phyloP scores from a whole-genome alignment of 2,329 filamentous ascomycete genomes.

The Hyphodiscus sp. region DNA sequence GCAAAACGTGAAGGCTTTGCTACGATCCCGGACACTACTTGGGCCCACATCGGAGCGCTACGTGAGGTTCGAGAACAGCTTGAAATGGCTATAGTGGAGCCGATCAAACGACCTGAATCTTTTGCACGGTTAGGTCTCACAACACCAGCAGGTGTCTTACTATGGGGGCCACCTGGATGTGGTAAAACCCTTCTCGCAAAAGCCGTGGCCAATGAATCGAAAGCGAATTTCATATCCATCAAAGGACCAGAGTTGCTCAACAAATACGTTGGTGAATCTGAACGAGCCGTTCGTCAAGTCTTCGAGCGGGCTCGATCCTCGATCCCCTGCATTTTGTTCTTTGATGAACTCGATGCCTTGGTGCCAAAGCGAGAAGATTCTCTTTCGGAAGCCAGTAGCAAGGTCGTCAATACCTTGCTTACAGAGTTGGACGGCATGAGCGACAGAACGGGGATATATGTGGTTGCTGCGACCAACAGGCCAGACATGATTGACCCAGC shows the following conservation, averaged over 20 bases:
- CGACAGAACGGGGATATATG: conserved; percentile 77
- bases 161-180: conserved; percentile 95
- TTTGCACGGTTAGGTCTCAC: conserved; percentile 74
- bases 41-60: conserved; percentile 86
- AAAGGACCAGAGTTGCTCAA: conserved; percentile 95
- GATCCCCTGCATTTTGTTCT: conserved; percentile 92
- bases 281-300: conserved; percentile 85
- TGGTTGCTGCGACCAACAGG: conserved; percentile 90
- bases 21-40: conserved; percentile 87
- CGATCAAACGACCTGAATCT: conserved; percentile 74
- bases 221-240: conserved; percentile 96
- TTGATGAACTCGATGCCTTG: conserved; percentile 92
- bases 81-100: conserved; percentile 78
- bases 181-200: conserved; percentile 96
- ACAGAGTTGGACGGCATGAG: conserved; percentile 88
- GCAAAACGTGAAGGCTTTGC: conserved; percentile 91
- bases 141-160: conserved; percentile 77
- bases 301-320: conserved; percentile 83
- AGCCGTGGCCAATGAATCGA: conserved; percentile 89
- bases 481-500: conserved; percentile 96
- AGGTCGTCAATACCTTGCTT: conserved; percentile 91
- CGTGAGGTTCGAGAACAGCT: conserved; percentile 74
- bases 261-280: conserved; percentile 96
- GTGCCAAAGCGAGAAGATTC: conserved; percentile 76
- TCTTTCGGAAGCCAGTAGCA: conserved; percentile 73